These are phyloP conservation scores for Fusarium tuaranense DNA, from an alignment of 2,329 filamentous ascomycete genomes.

Conservation along the genomic window DNA sequence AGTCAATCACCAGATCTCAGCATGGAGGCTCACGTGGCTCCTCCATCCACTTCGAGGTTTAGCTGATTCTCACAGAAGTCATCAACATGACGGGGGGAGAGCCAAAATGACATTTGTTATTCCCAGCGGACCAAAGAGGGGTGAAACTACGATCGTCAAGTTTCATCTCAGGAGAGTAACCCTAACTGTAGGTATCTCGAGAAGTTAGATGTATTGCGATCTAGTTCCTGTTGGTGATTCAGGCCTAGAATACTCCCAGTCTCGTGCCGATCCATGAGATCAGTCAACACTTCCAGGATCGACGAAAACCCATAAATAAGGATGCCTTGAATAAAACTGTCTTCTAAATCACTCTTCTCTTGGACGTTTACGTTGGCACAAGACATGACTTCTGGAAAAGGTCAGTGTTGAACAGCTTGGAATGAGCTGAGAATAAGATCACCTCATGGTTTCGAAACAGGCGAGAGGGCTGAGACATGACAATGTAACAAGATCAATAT, in stretches of 20 bases:
- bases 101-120: not conserved
- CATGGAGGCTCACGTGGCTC: not conserved
- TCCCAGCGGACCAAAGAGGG: not conserved
- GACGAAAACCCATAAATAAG: not conserved
- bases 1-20: not conserved
- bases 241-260: not conserved
- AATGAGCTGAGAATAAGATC: not conserved
- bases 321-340: not conserved
- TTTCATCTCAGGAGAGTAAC: not conserved
- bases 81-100: not conserved
- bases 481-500: not conserved
- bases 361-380: not conserved
- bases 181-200: not conserved
- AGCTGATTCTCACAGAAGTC: not conserved
- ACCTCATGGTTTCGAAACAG: not conserved
- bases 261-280: not conserved
- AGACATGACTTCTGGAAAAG: not conserved
- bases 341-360: not conserved
- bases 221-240: not conserved
- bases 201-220: not conserved
- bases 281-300: not conserved
- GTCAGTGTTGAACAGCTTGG: not conserved
- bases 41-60: not conserved
- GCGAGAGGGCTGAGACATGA: not conserved
- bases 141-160: too few species aligned